A percentile compares a stretch with the other conserved stretches of the same genome.
These are phyloP conservation scores for Dendrocalamus sinicus DNA, from an alignment of 176 grass and related monocot genomes.

Conservation along the genomic window DNA sequence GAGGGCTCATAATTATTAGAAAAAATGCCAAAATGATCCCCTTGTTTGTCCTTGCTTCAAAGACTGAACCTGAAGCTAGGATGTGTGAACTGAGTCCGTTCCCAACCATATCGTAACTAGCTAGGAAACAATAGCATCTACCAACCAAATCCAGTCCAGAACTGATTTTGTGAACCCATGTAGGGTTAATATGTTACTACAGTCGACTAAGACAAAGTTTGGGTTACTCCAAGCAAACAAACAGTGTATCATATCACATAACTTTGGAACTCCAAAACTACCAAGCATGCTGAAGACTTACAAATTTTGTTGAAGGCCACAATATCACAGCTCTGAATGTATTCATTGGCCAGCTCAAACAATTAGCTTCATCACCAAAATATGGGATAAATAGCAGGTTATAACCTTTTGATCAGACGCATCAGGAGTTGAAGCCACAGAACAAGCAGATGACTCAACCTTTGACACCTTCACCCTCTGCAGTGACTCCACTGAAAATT, in stretches of 20 bases:
- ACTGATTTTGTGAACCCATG: not conserved
- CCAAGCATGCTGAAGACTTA: constrained; percentile 24
- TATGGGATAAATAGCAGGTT: not conserved
- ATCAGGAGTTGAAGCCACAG: constrained; percentile 50
- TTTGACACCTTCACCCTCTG: constrained; percentile 62
- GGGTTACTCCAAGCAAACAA: not conserved
- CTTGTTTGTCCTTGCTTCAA: not conserved
- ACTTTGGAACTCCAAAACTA: not conserved
- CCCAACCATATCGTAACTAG: not conserved
- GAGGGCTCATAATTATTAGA: not conserved
- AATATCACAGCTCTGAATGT: constrained; percentile 72
- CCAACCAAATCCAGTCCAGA: not conserved
- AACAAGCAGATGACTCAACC: constrained; percentile 65
- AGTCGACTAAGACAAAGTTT: not conserved
- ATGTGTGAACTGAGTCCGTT: not conserved
- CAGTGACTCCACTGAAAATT: constrained; percentile 54
- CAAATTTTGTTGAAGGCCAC: constrained; percentile 82
- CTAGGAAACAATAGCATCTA: not conserved
- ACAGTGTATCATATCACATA: not conserved
- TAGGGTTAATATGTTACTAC: not conserved
- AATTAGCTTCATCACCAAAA: not conserved
- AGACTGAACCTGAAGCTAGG: constrained; percentile 12
- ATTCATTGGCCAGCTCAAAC: constrained; percentile 52
- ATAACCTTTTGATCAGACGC: constrained; percentile 50
- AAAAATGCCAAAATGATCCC: not conserved